These are phyloP conservation scores for Dipteronia sinensis DNA, from an alignment of 345 rosid species.

Conservation along the genomic window DNA sequence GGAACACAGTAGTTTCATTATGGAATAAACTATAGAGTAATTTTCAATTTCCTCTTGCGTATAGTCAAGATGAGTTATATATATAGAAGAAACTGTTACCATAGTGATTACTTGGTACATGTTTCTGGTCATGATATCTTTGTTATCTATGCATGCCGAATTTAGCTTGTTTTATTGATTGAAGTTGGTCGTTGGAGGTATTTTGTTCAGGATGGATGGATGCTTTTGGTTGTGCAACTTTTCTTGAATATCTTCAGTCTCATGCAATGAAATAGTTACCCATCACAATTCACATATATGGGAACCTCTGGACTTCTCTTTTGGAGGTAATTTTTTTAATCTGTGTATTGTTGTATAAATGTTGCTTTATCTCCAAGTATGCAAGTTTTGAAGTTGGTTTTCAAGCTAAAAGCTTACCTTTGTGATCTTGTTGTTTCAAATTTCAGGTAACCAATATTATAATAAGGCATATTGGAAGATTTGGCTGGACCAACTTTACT, in stretches of 20 bases:
- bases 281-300: background rate
- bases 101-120: background rate
- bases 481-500: conserved; percentile 5
- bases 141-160: background rate
- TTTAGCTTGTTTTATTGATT: background rate
- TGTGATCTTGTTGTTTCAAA: background rate
- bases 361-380: background rate
- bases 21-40: too few relatives aligned
- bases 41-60: background rate
- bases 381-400: background rate
- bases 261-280: background rate
- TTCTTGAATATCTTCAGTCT: background rate
- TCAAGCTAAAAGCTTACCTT: background rate
- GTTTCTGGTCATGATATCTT: background rate
- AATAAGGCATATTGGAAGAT: conserved; percentile 16
- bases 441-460: conserved; percentile 9
- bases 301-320: background rate
- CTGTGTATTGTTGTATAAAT: background rate
- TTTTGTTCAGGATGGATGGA: background rate
- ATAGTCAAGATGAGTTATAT: background rate
- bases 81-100: too few relatives aligned
- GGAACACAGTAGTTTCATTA: background rate
- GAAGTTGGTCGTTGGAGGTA: background rate
- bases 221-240: background rate
- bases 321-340: background rate